Evolutionary conservation across 306 rosid species (phyloP), one percentile per base, ranked within the genome.

Genomic region (Luffa aegyptiaca): DNA sequence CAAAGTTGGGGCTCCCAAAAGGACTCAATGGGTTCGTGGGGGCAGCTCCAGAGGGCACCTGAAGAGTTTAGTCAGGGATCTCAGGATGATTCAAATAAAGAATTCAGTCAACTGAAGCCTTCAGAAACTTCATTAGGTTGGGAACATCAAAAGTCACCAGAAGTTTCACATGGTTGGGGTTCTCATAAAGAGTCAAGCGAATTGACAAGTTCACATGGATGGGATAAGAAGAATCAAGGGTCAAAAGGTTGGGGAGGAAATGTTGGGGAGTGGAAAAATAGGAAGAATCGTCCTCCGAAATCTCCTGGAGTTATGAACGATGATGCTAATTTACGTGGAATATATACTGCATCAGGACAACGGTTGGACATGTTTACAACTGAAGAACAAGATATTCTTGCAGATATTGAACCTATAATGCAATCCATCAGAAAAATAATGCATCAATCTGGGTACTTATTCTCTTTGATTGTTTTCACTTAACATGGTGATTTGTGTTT

Each of bases 361-460:
- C 84, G 97, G 79, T 76, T 89, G 65, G 97, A 91, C 80, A 79
- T 87, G 8, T 95, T 87, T 84, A 84, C 97, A 6, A 62, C 97
- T 31, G 97, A 91, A 64, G 99, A 95, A 81, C 93, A 91, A 75
- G 94, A 83, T 58, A 64, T 87, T 79, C 91, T 88, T 77, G 77
- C 87, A 51, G 88, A 84, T 52, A 68, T 92, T 36, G 97, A 93
- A 42, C 88, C 95, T 2, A 66, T 88, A 58, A 85, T 93, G 89
- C 92, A 82, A 76, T 84, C 90, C 31, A 88, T 93, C 59, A 88
- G 93, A 66, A 85, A 89, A 80, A 91, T 93, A 48, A 91, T 95
- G 93, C 97, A 92, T 80, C 92, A 84, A 61, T 53, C 90, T 78
- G 98, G 98, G 98, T 95, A 92, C 65, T 87, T 82, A 78, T 76